Evolutionary conservation across 257 asterid genomes (phyloP).

Genomic region (Osmanthus fragrans): DNA sequence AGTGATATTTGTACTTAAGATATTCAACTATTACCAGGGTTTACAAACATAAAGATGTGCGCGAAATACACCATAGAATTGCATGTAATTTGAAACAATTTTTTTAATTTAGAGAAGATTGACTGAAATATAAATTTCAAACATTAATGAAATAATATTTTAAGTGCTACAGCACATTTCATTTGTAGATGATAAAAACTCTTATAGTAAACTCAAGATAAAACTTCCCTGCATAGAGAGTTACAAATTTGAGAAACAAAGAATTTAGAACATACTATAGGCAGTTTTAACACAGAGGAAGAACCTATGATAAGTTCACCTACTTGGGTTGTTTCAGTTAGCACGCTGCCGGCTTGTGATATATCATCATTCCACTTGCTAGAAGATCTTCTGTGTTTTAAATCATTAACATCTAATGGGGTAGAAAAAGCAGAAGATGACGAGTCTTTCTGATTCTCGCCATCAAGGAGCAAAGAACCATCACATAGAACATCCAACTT

Average conservation of each 20-base stretch:
- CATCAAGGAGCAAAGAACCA: constrained; percentile 53
- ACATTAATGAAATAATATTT: background rate
- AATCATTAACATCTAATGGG: constrained; percentile 44
- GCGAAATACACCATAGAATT: no score
- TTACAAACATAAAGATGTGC: background rate
- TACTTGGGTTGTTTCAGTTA: constrained; percentile 76
- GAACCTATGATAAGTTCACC: constrained; percentile 79
- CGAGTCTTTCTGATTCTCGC: constrained; percentile 57
- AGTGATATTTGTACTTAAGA: background rate
- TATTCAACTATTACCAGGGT: background rate
- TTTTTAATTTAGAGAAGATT: background rate
- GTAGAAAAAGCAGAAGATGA: constrained; percentile 48
- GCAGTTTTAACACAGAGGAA: constrained; percentile 69
- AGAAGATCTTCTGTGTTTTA: constrained; percentile 59
- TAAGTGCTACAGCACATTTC: constrained; percentile 13
- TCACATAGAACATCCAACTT: constrained; percentile 61
- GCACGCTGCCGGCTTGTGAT: constrained; percentile 79
- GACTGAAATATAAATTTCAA: background rate
- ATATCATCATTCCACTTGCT: constrained; percentile 82
- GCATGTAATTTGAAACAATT: background rate
- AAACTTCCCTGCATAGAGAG: constrained; percentile 14
- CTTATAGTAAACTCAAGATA: constrained; percentile 15
- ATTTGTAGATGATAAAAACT: constrained; percentile 7
- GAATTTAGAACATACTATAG: constrained; percentile 53
- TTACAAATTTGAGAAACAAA: constrained; percentile 20